These are phyloP conservation scores for Pinus taeda DNA, from an alignment of 75 land plant genomes.

Conservation along the genomic window DNA sequence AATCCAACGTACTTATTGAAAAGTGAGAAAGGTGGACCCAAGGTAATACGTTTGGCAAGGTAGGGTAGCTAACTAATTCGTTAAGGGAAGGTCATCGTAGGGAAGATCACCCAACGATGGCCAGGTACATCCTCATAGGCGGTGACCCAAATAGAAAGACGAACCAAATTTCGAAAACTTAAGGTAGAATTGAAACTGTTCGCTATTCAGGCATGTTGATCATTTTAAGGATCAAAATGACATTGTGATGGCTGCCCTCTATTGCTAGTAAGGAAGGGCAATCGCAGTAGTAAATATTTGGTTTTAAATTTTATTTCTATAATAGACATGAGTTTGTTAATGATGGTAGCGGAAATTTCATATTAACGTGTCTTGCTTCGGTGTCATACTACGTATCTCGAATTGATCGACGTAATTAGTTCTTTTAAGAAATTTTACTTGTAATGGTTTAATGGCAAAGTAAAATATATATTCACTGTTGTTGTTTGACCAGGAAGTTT, in stretches of 20 bases:
- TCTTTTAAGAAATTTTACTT: background rate
- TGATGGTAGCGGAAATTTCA: background rate
- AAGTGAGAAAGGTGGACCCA: too few species aligned
- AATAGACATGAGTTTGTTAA: background rate
- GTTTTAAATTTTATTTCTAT: background rate
- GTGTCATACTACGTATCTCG: background rate
- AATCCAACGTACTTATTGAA: too few species aligned
- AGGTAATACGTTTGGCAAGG: too few species aligned
- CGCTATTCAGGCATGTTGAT: background rate
- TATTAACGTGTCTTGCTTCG: background rate
- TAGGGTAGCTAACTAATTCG: too few species aligned
- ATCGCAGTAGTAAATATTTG: background rate
- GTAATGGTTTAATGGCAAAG: background rate
- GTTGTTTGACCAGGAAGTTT: slow-evolving; percentile 57
- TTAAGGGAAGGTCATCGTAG: too few species aligned
- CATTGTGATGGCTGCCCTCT: background rate
- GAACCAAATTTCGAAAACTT: too few species aligned
- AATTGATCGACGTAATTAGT: background rate
- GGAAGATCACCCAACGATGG: too few species aligned
- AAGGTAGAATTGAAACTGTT: too few species aligned
- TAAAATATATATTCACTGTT: background rate
- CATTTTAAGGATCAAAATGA: background rate
- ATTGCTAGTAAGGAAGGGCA: background rate
- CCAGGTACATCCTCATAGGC: too few species aligned
- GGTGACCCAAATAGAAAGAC: too few species aligned